Conservation (phyloP, 2,329 filamentous ascomycete species). For the Aquanectria penicillioides region DNA sequence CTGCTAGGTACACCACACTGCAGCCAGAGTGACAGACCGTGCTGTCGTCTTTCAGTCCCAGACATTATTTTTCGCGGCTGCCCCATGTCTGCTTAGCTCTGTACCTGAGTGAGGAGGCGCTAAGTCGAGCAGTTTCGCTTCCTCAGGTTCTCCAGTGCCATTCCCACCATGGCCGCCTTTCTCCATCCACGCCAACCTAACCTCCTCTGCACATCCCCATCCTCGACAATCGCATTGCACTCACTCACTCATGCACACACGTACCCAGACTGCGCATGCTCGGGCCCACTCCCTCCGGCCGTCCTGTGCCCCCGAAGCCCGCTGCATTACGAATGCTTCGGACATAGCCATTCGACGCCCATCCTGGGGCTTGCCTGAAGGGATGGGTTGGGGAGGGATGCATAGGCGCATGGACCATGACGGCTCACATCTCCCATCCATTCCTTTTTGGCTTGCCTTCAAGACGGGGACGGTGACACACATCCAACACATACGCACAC, state of each 20-base stretch:
- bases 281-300: constrained; percentile 30
- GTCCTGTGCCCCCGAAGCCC: constrained; percentile 5
- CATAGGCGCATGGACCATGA: constrained; percentile 17
- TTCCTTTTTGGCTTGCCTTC: constrained; percentile 3
- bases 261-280: constrained; percentile 21
- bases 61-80: too few species aligned
- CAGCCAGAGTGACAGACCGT: too few species aligned
- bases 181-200: constrained; percentile 17
- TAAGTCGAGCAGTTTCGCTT: too few species aligned
- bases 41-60: too few species aligned
- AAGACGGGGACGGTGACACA: constrained; percentile 2
- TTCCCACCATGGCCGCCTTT: background rate
- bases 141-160: too few species aligned
- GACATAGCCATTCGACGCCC: constrained; percentile 20
- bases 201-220: constrained; percentile 19
- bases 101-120: too few species aligned
- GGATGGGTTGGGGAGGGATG: constrained; percentile 14
- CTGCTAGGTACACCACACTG: too few species aligned
- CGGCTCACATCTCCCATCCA: constrained; percentile 18
- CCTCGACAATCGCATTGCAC: constrained; percentile 18
- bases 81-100: too few species aligned
- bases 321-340: constrained; percentile 34
- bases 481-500: constrained; percentile 2
- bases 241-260: constrained; percentile 17
- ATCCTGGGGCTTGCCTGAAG: constrained; percentile 8